Percentiles rank a stretch among this genome's conserved stretches.
Evolutionary conservation across 1,284 basidiomycete genomes (phyloP).

Genomic region (Lignosus rhinocerotis): DNA sequence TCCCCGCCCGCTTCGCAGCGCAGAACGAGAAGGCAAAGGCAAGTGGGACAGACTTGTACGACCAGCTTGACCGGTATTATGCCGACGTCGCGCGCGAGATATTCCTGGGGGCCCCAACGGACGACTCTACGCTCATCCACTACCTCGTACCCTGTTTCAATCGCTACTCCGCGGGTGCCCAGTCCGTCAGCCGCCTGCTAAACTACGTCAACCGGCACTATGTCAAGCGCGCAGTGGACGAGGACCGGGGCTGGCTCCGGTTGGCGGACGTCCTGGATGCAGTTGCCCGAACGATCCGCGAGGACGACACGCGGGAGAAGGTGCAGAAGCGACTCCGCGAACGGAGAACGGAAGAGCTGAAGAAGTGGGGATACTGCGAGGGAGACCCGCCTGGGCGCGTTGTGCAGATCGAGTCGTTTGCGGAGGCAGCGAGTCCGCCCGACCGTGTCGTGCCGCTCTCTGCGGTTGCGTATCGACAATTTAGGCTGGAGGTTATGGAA

Average conservation of each 20-base stretch:
- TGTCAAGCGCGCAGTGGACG: slow-evolving; percentile 72
- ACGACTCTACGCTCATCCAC: slow-evolving; percentile 64
- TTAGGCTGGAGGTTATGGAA: slow-evolving; percentile 70
- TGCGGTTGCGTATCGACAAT: slow-evolving; percentile 65
- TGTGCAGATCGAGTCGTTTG: slow-evolving; percentile 61
- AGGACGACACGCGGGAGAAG: slow-evolving; percentile 56
- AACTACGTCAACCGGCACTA: slow-evolving; percentile 80
- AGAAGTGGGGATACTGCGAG: slow-evolving; percentile 66
- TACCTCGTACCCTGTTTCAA: slow-evolving; percentile 71
- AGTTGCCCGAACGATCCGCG: slow-evolving; percentile 53
- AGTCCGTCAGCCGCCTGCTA: slow-evolving; percentile 66
- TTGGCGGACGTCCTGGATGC: slow-evolving; percentile 64
- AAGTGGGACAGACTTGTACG: slow-evolving; percentile 69
- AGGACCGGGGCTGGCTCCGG: slow-evolving; percentile 75
- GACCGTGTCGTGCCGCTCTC: slow-evolving; percentile 66
- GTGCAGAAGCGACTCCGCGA: slow-evolving; percentile 58
- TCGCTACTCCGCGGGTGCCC: slow-evolving; percentile 65
- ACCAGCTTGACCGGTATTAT: slow-evolving; percentile 68
- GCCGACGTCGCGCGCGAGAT: slow-evolving; percentile 59
- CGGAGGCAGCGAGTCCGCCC: slow-evolving; percentile 66
- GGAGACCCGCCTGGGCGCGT: slow-evolving; percentile 49
- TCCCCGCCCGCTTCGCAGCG: slow-evolving; percentile 21
- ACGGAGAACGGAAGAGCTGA: slow-evolving; percentile 58
- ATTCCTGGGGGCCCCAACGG: slow-evolving; percentile 59
- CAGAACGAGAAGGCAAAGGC: slow-evolving; percentile 29